Evolutionary conservation across 1,284 basidiomycete genomes (phyloP), one percentile per base, ranked within the genome.

Genomic region (Puccinia coronata): DNA sequence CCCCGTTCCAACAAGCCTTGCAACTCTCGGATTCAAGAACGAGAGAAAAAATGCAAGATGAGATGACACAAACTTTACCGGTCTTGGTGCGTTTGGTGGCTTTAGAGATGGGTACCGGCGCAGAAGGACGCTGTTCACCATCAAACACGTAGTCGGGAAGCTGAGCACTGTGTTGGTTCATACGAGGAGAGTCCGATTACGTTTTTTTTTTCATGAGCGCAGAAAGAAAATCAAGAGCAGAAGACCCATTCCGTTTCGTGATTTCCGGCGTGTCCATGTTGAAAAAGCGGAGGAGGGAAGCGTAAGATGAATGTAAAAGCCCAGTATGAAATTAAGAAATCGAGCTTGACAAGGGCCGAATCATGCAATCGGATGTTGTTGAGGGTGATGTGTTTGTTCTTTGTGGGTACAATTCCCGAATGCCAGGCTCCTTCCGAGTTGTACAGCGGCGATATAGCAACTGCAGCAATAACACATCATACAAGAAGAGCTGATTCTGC

Each of bases 121-220:
- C 90, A 23, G 90, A 89, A 83, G 91, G 92, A 59, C 91, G 91
- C 86, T 92, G 92, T 79, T 92, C 92, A 72, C 90, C 89, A 73
- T 93, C 93, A 84, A 93, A 95, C 47, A 94, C 92, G 83, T 92
- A 90, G 83, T 94, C 92, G 18, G 93, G 94, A 76, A 95, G 87
- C 12, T 89, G 88, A 72, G 91, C 88, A 83, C 93, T 94, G 80
- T 51, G n/a, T 47, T 43, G 39, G 34, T 55, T 31, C 49, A 72
- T 77, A 70, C 36, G 61, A 53, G 61, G 41, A 57, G 65, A 80
- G 72, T 83, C 80, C 82, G 82, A 83, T 71, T 83, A n/a, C n/a
- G 72, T 77, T 75, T 51, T 53, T 67, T 67, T 25, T 41, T 47
- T n/a, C 6, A 41, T 6, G 41, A 57, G 31, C 36, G 34, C 23